These are phyloP conservation scores for Rutidosis leptorrhynchoides DNA, from an alignment of 129 eudicot species.

Conservation along the genomic window DNA sequence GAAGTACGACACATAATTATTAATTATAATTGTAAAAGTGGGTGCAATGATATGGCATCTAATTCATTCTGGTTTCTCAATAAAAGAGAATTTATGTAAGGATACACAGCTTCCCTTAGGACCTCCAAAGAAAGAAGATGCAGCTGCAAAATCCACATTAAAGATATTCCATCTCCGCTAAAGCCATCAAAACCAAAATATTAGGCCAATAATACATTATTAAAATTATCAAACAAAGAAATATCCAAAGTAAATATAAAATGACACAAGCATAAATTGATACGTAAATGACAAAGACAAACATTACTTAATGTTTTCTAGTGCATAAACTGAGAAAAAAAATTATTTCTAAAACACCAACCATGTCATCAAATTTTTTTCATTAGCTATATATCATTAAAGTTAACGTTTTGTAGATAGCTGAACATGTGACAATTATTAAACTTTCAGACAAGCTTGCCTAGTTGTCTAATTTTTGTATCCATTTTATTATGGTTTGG, in stretches of 20 bases:
- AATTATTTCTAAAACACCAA: constrained; percentile 1
- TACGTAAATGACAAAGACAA: background rate
- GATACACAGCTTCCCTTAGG: constrained; percentile 96
- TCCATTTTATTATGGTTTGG: constrained; percentile 3
- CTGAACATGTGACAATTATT: background rate
- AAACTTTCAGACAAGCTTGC: constrained; percentile 2
- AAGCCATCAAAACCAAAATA: constrained; percentile 20
- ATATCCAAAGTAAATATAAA: constrained; percentile 12
- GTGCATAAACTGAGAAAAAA: background rate
- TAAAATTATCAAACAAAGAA: constrained; percentile 13
- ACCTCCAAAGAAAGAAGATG: constrained; percentile 96
- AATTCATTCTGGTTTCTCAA: constrained; percentile 16
- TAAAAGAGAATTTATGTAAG: constrained; percentile 35
- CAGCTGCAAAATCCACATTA: constrained; percentile 58
- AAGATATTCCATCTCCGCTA: constrained; percentile 51
- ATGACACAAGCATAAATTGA: background rate
- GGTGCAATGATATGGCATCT: constrained; percentile 15
- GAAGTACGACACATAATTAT: constrained; percentile 7
- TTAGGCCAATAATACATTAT: constrained; percentile 13
- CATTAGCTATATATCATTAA: constrained; percentile 5
- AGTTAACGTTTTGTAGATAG: background rate
- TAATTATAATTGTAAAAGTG: background rate
- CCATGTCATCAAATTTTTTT: background rate
- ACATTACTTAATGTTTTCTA: background rate
- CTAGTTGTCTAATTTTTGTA: background rate